Conservation (phyloP, 1,284 basidiomycete genomes). For the Ustilago vetiveriae region DNA sequence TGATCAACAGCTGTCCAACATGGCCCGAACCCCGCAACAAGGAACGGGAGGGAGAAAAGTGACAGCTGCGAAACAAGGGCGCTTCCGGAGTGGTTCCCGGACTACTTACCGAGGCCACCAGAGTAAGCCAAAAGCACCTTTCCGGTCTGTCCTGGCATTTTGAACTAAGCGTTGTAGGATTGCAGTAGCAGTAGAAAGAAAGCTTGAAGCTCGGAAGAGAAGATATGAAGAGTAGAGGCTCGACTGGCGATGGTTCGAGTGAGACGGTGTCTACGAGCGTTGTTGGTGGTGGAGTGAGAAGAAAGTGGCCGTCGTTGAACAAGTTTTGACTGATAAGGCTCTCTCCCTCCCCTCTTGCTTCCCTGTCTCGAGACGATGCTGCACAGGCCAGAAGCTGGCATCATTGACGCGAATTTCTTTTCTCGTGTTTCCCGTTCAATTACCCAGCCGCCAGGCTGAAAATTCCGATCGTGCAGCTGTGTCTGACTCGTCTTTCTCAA, state of each 20-base stretch:
- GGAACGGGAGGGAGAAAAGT: neutral
- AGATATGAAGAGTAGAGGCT: neutral
- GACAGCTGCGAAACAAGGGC: constrained; percentile 8
- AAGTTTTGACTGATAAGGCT: constrained; percentile 23
- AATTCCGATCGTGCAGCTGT: no score
- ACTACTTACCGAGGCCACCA: constrained; percentile 86
- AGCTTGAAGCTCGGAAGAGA: neutral
- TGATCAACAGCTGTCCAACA: constrained; percentile 42
- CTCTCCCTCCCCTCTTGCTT: no score
- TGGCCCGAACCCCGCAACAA: constrained; percentile 29
- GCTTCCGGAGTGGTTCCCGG: constrained; percentile 40
- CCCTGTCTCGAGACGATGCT: no score
- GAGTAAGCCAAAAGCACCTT: constrained; percentile 95
- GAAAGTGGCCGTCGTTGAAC: neutral
- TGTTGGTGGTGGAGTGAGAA: constrained; percentile 22
- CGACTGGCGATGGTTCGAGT: neutral
- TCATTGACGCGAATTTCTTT: no score
- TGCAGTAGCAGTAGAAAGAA: neutral
- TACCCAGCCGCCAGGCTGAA: constrained; percentile 28
- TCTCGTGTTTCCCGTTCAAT: constrained; percentile 15
- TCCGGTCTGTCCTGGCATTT: constrained; percentile 70
- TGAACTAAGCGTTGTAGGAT: constrained; percentile 7
- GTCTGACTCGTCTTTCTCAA: constrained; percentile 29
- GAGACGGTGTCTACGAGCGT: constrained; percentile 1
- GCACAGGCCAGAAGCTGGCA: constrained; percentile 19